Evolutionary conservation across 2,329 filamentous ascomycete species (phyloP).

Genomic region (Cordyceps cateniannulata): DNA sequence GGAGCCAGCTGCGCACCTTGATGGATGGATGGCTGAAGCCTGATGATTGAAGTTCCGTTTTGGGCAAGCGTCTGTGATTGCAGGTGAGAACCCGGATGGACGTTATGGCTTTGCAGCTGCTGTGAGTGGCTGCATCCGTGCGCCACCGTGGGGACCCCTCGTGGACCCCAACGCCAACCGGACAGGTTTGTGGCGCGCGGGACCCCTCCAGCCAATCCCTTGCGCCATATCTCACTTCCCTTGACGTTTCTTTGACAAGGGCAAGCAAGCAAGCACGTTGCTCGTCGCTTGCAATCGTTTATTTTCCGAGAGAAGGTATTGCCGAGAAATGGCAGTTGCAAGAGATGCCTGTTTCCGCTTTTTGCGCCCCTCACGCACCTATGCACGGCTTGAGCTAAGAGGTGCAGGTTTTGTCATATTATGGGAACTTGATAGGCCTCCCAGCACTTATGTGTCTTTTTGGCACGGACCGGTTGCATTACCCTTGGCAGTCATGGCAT

Average conservation of each 20-base stretch:
- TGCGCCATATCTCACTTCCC: background rate
- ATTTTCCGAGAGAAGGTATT: background rate
- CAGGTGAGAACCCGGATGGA: conserved; percentile 13
- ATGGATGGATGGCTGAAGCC: background rate
- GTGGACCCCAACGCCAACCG: no score
- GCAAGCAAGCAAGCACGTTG: background rate
- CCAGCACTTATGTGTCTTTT: background rate
- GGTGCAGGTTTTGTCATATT: background rate
- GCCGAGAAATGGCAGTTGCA: background rate
- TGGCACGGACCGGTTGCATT: no score
- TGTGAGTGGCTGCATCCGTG: conserved; percentile 6
- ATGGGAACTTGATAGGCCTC: background rate
- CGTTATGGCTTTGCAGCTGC: background rate
- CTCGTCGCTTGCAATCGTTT: background rate
- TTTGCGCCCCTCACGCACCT: background rate
- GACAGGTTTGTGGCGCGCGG: background rate
- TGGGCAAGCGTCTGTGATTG: background rate
- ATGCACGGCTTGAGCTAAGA: no score
- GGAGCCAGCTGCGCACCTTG: background rate
- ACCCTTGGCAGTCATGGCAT: no score
- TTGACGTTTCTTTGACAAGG: no score
- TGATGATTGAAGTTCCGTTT: background rate
- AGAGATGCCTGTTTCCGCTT: no score
- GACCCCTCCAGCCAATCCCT: background rate
- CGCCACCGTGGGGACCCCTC: background rate